phyloP scores from a whole-genome alignment of 306 rosid species.

The Castanea crenata region DNA sequence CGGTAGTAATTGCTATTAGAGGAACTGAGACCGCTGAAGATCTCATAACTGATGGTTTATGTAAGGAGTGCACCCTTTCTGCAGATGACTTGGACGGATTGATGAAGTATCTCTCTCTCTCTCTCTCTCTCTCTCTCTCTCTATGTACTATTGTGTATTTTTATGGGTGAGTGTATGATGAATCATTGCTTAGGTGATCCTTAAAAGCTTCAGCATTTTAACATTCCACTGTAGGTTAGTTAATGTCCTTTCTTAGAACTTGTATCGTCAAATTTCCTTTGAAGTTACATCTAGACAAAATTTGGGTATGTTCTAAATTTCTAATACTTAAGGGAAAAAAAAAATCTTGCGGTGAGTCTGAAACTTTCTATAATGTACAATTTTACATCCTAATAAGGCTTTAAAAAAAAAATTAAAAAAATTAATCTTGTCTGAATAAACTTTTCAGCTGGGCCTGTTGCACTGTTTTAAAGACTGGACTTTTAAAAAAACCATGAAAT shows the following conservation, averaged over 20 bases:
- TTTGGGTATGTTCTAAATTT: background rate
- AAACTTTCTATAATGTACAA: too few species aligned
- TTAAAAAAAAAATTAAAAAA: too few species aligned
- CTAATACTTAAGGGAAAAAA: too few species aligned
- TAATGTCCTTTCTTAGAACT: background rate
- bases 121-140: conserved; percentile 10
- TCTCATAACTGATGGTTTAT: conserved; percentile 82
- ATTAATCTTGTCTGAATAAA: background rate
- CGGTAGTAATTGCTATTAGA: conserved; percentile 73
- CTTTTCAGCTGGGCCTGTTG: too few species aligned
- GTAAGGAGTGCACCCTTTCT: conserved; percentile 73
- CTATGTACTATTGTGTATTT: background rate
- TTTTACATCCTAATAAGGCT: too few species aligned
- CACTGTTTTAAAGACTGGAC: too few species aligned
- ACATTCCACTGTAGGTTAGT: background rate
- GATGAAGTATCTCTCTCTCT: conserved; percentile 55
- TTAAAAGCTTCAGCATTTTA: background rate
- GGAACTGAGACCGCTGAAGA: conserved; percentile 99
- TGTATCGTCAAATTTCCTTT: background rate
- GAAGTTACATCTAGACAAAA: background rate
- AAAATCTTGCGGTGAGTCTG: too few species aligned
- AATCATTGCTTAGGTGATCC: background rate
- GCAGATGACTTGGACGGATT: conserved; percentile 77
- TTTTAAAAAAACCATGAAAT: too few species aligned
- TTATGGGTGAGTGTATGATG: background rate